These are phyloP conservation scores for Dryadomyces sulphureus DNA, from an alignment of 2,329 filamentous ascomycete genomes.

Conservation along the genomic window DNA sequence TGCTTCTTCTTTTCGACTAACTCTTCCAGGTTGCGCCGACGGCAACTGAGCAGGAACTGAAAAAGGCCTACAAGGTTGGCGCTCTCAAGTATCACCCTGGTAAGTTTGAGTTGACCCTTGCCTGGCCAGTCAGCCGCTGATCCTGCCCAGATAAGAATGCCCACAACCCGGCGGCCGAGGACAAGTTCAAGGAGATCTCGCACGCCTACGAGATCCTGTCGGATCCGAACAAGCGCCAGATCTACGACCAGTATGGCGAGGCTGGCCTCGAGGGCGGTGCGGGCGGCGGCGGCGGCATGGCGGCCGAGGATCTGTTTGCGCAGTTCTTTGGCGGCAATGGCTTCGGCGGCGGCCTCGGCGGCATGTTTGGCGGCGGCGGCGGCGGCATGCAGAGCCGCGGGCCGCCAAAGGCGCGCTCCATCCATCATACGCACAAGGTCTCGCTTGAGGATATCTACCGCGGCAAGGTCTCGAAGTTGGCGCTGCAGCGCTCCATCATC, in stretches of 20 bases:
- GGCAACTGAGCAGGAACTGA: slow-evolving; percentile 74
- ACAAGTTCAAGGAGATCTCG: slow-evolving; percentile 97
- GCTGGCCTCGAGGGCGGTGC: slow-evolving; percentile 85
- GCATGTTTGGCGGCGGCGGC: slow-evolving; percentile 64
- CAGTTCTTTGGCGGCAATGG: slow-evolving; percentile 83
- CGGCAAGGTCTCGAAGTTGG: slow-evolving; percentile 94
- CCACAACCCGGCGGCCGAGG: slow-evolving; percentile 80
- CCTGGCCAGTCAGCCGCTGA: too few species aligned
- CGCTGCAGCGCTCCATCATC: slow-evolving; percentile 92
- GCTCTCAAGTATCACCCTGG: slow-evolving; percentile 76
- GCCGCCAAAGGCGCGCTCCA: slow-evolving; percentile 80
- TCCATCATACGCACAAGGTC: slow-evolving; percentile 97
- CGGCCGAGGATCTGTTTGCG: slow-evolving; percentile 87
- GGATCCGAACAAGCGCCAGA: slow-evolving; percentile 74
- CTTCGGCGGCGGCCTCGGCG: slow-evolving; percentile 57
- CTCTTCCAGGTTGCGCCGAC: slow-evolving; percentile 53
- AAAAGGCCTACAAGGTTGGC: slow-evolving; percentile 76
- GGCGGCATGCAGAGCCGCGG: slow-evolving; percentile 66
- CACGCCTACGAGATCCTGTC: slow-evolving; percentile 92
- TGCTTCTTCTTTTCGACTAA: slow-evolving; percentile 8
- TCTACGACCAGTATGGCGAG: slow-evolving; percentile 98
- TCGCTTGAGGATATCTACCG: slow-evolving; percentile 96
- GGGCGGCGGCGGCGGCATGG: slow-evolving; percentile 68
- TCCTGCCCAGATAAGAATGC: slow-evolving; percentile 91
- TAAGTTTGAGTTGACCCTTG: too few species aligned